Base-by-base conservation (phyloP, 1,139 yeast species). In the Meyerozyma guilliermondii region DNA sequence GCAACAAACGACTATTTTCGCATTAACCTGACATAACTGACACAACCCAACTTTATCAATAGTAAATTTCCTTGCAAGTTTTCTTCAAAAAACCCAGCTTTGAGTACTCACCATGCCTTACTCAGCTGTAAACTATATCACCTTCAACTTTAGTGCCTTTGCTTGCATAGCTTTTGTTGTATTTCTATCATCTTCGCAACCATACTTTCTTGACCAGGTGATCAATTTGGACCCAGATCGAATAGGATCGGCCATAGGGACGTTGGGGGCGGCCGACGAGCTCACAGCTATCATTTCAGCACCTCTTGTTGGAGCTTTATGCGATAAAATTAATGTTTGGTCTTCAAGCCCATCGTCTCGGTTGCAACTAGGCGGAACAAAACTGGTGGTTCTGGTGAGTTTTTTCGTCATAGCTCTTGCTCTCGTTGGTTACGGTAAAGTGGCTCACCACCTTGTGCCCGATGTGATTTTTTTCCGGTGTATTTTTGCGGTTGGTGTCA, bases 121-220 rank as follows among this genome's bases (percentile, higher is more conserved):
- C 46, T 41, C 35, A 7, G 45, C 46, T 2, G 39, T 39, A 16
- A 51, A 58, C 41, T 50, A 57, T 18, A 44, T 49, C 13, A 58
- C 62, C 3, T 52, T 54, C 46, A 52, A 53, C 46, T 49, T 50
- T 20, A 53, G 71, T 3, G 74, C 71, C 42, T 78, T 81, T 53
- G 71, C 74, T 28, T 69, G 81, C 39, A 76, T 83, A 27, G 68
- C 87, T 3, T 66, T 81, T 41, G 78, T 81, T 38, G 88, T 83
- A n/a, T 83, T 83, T 54, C 59, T 83, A 41, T 71, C 81, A 28
- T 74, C 87, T 5, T 77, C 87, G 1, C 89, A 83, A 62, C 80
- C 89, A 3, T 83, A 81, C 55, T 81, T 76, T 55, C 65, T 83
- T 33, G 69, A 78, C 5, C 81, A 80, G 51, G 76, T 80, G 1